Percentiles rank a stretch among this genome's conserved stretches.
These are phyloP conservation scores for Wakefieldia striispora DNA, from an alignment of 768 basidiomycete species.

Conservation along the genomic window DNA sequence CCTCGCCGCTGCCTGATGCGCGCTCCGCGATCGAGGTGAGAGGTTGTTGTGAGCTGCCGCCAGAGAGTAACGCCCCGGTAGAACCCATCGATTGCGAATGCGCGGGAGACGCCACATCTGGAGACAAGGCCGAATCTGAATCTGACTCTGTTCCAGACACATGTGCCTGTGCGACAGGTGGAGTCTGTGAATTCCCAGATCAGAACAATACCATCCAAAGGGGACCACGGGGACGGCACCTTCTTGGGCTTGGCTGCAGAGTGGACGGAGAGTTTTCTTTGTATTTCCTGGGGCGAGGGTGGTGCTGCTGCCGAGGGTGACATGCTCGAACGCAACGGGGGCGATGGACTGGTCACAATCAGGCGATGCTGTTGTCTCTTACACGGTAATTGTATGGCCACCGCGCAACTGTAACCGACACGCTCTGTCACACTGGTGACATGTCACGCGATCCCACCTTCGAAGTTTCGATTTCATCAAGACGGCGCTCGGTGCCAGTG, in stretches of 20 bases:
- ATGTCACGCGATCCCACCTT: constrained; percentile 13
- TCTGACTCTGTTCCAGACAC: constrained; percentile 85
- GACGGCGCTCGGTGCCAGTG: constrained; percentile 12
- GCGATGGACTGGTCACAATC: constrained; percentile 12
- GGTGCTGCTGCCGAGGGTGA: constrained; percentile 43
- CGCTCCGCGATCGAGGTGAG: constrained; percentile 79
- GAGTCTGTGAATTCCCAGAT: constrained; percentile 28
- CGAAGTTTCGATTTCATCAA: background rate
- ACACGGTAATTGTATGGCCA: background rate
- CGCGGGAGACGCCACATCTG: constrained; percentile 46
- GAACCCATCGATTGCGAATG: constrained; percentile 35
- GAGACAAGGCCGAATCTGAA: constrained; percentile 67
- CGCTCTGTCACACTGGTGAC: constrained; percentile 23
- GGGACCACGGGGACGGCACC: constrained; percentile 28
- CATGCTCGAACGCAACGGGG: constrained; percentile 19
- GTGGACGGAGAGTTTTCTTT: constrained; percentile 80
- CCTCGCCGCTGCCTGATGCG: constrained; percentile 67
- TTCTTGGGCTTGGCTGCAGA: constrained; percentile 54
- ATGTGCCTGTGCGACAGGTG: constrained; percentile 27
- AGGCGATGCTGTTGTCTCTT: constrained; percentile 5
- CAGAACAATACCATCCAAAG: constrained; percentile 7
- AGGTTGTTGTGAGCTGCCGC: constrained; percentile 45
- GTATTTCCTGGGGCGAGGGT: constrained; percentile 83
- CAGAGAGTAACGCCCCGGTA: constrained; percentile 27
- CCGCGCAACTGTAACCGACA: constrained; percentile 13